Evolutionary conservation across 192 early-diverging fungal genomes (phyloP), one percentile per base, ranked within the genome.

Genomic region (Umbelopsis isabellina): DNA sequence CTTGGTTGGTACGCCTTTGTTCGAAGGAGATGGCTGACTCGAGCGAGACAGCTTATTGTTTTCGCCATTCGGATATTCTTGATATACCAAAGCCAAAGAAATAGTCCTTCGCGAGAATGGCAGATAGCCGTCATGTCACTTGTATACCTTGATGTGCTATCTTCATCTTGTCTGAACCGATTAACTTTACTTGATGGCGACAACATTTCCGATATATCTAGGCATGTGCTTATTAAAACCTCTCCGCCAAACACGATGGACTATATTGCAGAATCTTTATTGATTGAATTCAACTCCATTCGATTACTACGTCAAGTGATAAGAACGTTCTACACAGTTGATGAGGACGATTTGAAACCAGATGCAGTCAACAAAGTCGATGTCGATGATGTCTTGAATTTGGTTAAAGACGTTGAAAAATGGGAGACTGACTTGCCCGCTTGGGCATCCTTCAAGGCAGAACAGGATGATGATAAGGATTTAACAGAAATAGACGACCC

Each of bases 341-440:
- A 66, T 21, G 48, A 72, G 4, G 47, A 66, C 13, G 55, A 37
- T 6, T 35, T 25, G n/a, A 48, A 50, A 25, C 16, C 58, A 52
- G 46, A 68, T 46, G 22, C 47, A 16, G 72, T 78, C 22, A 23
- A 58, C 6, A 78, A 78, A 55, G 61, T 78, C 12, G 76, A 78
- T 52, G 76, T 78, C 2, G 76, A 78, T 61, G 71, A 72, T 35
- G 67, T 78, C 6, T 66, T 78, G 64, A 73, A 53, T 1, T 23
- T 78, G 6, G 76, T 78, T 3, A 67, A 68, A 30, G 76, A 78
- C 37, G 47, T 78, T 25, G 76, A 78, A 44, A 35, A 65, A 30
- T 78, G 76, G 76, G 76, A 78, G 37, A 61, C 72, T 15, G 66
- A 68, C 1, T 22, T 78, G 35, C 72, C 71, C 1, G 13, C 30